A percentile compares a stretch with the other conserved stretches of the same genome.
Conservation (phyloP, 179 eudicot species). For the Silene vulgaris region DNA sequence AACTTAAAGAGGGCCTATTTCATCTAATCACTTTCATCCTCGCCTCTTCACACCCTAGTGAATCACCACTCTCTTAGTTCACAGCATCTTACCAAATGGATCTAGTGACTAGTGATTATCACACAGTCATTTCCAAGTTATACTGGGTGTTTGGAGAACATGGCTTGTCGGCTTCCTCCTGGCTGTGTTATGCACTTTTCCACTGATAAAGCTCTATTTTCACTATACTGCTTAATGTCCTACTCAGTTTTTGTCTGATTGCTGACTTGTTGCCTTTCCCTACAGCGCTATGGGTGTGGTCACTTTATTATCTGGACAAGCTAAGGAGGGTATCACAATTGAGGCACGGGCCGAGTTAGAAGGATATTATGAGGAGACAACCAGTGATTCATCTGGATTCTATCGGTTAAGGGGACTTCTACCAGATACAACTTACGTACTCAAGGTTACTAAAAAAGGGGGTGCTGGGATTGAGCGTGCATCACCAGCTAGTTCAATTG, state of each 20-base stretch:
- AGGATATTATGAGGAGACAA: conserved; percentile 89
- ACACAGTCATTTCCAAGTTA: background rate
- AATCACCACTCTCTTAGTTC: background rate
- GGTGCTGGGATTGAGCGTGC: conserved; percentile 72
- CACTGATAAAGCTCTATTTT: conserved; percentile 1
- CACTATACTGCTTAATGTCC: background rate
- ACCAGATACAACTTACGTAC: conserved; percentile 65
- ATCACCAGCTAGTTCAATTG: conserved; percentile 63
- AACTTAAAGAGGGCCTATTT: background rate
- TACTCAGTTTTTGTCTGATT: conserved; percentile 12
- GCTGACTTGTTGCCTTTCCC: conserved; percentile 3
- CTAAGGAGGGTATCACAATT: conserved; percentile 72
- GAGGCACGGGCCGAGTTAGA: conserved; percentile 85
- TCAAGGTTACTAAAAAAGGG: conserved; percentile 57
- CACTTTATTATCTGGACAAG: conserved; percentile 82
- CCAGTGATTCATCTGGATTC: conserved; percentile 76
- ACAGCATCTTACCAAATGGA: background rate
- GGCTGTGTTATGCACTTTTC: background rate
- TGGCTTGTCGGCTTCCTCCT: background rate
- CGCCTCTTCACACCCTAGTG: background rate
- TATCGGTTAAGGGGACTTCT: conserved; percentile 87
- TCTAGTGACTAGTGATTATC: background rate
- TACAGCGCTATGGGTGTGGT: conserved; percentile 81
- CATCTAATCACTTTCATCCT: background rate
- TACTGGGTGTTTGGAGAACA: background rate